Percentiles rank a stretch among this genome's conserved stretches.
Conservation (phyloP, 768 basidiomycete species). For the Rhizopogon sp. region DNA sequence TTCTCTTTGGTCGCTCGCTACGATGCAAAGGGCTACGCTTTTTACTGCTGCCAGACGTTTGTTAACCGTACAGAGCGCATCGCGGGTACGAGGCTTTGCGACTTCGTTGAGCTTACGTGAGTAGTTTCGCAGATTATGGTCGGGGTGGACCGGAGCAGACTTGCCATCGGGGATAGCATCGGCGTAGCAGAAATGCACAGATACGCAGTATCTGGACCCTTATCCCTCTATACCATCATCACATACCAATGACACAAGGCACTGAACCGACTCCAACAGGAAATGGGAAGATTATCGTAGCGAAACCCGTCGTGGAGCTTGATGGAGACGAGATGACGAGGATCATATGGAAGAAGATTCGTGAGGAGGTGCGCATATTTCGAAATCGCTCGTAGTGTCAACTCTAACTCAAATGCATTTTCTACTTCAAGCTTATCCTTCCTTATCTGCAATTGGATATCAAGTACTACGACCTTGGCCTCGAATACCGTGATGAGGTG, state of each 20-base stretch:
- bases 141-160: not conserved
- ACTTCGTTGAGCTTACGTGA: conserved; percentile 24
- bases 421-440: conserved; percentile 74
- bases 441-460: conserved; percentile 94
- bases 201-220: not conserved
- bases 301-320: conserved; percentile 89
- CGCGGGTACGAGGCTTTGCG: conserved; percentile 22
- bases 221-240: not conserved
- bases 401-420: not conserved
- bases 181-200: not conserved
- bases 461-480: conserved; percentile 97
- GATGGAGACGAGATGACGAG: conserved; percentile 99
- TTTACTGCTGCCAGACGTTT: conserved; percentile 19
- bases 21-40: conserved; percentile 18
- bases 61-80: conserved; percentile 14
- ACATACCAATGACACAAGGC: not conserved
- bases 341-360: conserved; percentile 98
- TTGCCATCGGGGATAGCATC: not conserved
- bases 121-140: conserved; percentile 8
- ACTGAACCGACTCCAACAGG: conserved; percentile 11
- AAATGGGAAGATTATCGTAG: conserved; percentile 59
- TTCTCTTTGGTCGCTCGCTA: conserved; percentile 7
- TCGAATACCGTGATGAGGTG: conserved; percentile 89
- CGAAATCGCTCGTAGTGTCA: not conserved
- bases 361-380: conserved; percentile 69